Conservation (phyloP, 345 rosid genomes). For the Gossypium arboreum region DNA sequence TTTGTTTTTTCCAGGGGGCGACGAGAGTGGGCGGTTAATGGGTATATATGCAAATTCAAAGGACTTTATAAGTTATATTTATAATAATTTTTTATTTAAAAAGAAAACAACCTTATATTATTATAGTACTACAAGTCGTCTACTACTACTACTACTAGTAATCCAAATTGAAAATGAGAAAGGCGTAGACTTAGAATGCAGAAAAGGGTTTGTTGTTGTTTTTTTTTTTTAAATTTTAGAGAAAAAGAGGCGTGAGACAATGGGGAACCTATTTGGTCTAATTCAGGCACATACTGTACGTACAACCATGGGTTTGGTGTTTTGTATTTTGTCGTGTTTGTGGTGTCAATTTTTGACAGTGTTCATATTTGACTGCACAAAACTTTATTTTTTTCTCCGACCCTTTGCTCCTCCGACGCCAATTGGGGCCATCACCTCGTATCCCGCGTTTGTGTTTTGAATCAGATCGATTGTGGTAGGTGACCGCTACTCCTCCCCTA, state of each 20-base stretch:
- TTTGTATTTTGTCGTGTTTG: not conserved
- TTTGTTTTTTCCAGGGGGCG: no score
- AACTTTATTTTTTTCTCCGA: not conserved
- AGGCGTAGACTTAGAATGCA: not conserved
- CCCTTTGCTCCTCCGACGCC: not conserved
- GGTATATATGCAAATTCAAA: not conserved
- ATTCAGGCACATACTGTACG: not conserved
- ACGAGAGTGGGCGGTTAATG: not conserved
- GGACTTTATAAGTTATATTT: no score
- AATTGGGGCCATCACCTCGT: not conserved
- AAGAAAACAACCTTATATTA: no score
- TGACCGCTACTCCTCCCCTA: no score
- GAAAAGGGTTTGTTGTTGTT: no score
- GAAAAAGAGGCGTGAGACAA: constrained; percentile 3
- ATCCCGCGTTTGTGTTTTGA: not conserved
- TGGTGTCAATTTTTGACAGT: constrained; percentile 1
- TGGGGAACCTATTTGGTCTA: not conserved
- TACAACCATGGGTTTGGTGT: no score
- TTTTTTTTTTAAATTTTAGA: not conserved
- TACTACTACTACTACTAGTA: not conserved
- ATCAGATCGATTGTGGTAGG: not conserved
- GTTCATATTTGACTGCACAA: not conserved
- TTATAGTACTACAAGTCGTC: no score
- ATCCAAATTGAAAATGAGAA: not conserved
- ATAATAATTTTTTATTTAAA: no score